Base-by-base conservation (phyloP, 2,329 filamentous ascomycete species). In the Curvularia hawaiiensis region DNA sequence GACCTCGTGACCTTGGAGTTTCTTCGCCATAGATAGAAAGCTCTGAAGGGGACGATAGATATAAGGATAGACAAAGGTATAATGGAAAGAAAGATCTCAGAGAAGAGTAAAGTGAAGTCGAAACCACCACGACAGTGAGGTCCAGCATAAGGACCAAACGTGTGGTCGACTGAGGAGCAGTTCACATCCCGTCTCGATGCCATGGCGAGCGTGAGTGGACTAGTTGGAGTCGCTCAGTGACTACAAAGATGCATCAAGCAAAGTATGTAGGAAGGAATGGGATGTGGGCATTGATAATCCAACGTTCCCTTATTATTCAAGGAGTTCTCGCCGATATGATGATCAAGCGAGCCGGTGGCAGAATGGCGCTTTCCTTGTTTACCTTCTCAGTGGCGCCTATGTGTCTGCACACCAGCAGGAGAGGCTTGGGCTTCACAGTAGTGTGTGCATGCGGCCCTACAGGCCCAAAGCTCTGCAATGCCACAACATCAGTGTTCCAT, bases 31-130 rank as follows among this genome's bases (percentile, higher is more conserved):
- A 78, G 65, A 20, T 65, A 67, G 50, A 64, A 49, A 14, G 73
- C 62, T n/a, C 72, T 63, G 41, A 68, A 61, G 7, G 72, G 71
- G 8, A 69, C 63, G 30, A 73, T 57, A 22, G 60, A 53, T 39
- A 76, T 54, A n/a, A 77, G 50, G 28, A 77, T 39, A 11, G 63
- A 63, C 10, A 73, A 54, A 22, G 74, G 74, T 18, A 65, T 33
- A 39, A 77, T 69, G 0, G 70, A 72, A 26, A 78, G 65, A 35
- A 77, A 62, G 10, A 69, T 48, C 26, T 76, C 69, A 44, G 76
- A 72, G 54, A 78, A 78, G 12, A 74, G 63, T 28, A 77, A 58
- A 16, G 75, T 76, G 44, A 78, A 77, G 44, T 77, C 75, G 48
- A 78, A 78, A 4, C 69, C 70, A 48, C 72, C 73, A 51, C 75